phyloP scores from a whole-genome alignment of 805 yeast genomes.

The Saturnispora gosingensis region DNA sequence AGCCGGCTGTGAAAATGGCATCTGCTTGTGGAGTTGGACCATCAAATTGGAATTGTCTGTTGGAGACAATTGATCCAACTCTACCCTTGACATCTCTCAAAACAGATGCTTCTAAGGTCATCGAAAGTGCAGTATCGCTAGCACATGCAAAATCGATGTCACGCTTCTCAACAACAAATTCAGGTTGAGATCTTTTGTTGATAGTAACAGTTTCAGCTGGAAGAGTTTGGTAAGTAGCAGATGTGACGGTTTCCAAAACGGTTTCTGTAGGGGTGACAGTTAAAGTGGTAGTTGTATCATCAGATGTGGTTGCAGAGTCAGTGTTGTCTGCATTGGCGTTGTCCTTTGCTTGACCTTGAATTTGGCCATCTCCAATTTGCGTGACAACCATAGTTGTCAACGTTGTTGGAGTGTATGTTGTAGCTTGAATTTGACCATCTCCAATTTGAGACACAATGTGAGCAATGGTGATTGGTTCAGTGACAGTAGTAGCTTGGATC shows the following conservation, averaged over 20 bases:
- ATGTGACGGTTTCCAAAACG: constrained; percentile 24
- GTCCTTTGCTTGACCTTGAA: constrained; percentile 14
- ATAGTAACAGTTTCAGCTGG: constrained; percentile 20
- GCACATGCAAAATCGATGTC: constrained; percentile 33
- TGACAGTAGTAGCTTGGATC: constrained; percentile 31
- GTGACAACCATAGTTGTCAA: constrained; percentile 22
- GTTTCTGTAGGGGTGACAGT: constrained; percentile 23
- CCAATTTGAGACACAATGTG: constrained; percentile 34
- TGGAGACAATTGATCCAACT: constrained; percentile 71
- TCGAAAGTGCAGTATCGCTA: constrained; percentile 40
- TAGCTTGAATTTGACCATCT: constrained; percentile 36
- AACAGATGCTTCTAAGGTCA: constrained; percentile 42
- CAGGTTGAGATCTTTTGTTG: constrained; percentile 18
- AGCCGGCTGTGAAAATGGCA: constrained; percentile 55
- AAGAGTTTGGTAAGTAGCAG: constrained; percentile 15
- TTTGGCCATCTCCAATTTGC: constrained; percentile 44
- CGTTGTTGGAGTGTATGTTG: constrained; percentile 19
- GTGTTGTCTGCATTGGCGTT: not conserved
- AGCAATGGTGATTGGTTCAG: constrained; percentile 15
- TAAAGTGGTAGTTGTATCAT: constrained; percentile 19
- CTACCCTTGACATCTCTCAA: constrained; percentile 55
- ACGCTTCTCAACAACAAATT: constrained; percentile 10
- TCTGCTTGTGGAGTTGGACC: constrained; percentile 82
- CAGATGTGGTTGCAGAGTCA: constrained; percentile 4
- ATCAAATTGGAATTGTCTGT: constrained; percentile 74